Conservation (phyloP, 495 filamentous ascomycete species). For the Xylaria longipes region DNA sequence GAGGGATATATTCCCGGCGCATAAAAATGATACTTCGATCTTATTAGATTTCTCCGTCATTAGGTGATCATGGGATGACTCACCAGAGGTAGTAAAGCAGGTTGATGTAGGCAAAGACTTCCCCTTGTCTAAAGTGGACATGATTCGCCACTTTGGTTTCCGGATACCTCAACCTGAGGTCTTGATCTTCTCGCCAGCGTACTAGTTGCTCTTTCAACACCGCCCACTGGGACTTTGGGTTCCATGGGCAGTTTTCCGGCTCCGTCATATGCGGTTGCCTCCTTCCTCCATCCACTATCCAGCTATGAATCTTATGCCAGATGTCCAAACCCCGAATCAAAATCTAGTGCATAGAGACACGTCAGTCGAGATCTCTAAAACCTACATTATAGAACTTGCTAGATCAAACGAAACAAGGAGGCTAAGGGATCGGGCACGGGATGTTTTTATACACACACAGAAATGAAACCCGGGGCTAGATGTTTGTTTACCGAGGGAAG, state of each 20-base stretch:
- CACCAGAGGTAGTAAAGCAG: constrained; percentile 20
- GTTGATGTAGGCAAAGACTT: constrained; percentile 24
- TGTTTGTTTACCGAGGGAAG: neutral
- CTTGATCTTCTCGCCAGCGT: constrained; percentile 18
- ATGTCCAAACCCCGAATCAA: constrained; percentile 17
- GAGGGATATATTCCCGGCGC: constrained; percentile 17
- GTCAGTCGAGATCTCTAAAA: too few species aligned
- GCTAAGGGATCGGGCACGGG: too few species aligned
- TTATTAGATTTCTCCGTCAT: neutral
- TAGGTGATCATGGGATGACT: neutral
- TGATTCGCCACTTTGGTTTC: constrained; percentile 15
- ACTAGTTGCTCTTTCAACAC: constrained; percentile 12
- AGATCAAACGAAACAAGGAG: too few species aligned
- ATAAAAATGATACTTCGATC: constrained; percentile 7
- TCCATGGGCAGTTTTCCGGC: constrained; percentile 22
- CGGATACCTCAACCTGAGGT: constrained; percentile 18
- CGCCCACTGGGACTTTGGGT: constrained; percentile 14
- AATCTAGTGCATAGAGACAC: too few species aligned
- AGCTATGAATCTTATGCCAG: constrained; percentile 24
- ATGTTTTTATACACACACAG: too few species aligned
- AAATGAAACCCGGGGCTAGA: constrained; percentile 22
- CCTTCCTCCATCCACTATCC: constrained; percentile 21
- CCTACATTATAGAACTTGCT: too few species aligned
- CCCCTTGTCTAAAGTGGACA: constrained; percentile 21
- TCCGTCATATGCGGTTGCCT: constrained; percentile 20